These are phyloP conservation scores for Melampsora larici-populina DNA, from an alignment of 1,284 basidiomycete species.

Conservation along the genomic window DNA sequence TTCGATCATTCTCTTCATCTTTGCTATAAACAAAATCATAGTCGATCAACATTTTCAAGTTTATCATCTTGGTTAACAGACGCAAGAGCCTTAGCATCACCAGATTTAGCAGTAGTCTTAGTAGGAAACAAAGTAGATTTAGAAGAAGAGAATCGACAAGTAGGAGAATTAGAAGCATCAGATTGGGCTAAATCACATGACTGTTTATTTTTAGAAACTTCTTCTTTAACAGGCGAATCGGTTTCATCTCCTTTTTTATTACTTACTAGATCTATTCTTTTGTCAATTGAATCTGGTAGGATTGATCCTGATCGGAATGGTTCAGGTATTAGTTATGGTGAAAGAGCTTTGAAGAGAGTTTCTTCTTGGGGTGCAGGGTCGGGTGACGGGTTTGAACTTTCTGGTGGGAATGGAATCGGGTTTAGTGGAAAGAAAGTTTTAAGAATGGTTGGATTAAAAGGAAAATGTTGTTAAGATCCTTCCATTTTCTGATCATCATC, in stretches of 20 bases:
- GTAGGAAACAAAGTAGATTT: conserved; percentile 94
- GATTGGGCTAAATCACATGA: conserved; percentile 92
- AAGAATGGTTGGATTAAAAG: too few relatives aligned
- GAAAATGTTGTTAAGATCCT: too few relatives aligned
- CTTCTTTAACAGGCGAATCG: conserved; percentile 86
- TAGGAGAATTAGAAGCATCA: conserved; percentile 89
- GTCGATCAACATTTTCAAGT: conserved; percentile 66
- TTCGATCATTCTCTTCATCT: background rate
- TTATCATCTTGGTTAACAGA: conserved; percentile 85
- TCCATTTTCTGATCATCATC: too few relatives aligned
- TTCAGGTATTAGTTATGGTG: conserved; percentile 92
- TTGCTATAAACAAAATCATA: conserved; percentile 39
- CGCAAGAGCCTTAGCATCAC: conserved; percentile 77
- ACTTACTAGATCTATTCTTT: conserved; percentile 80
- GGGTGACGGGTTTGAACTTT: conserved; percentile 4
- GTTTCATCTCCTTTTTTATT: conserved; percentile 82
- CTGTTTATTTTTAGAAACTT: conserved; percentile 90
- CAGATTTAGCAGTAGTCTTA: conserved; percentile 81
- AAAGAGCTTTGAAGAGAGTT: conserved; percentile 79
- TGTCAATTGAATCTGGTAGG: conserved; percentile 85
- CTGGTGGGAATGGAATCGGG: too few relatives aligned
- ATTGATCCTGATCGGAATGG: conserved; percentile 90
- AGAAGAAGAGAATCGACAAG: conserved; percentile 81
- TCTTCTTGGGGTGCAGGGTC: conserved; percentile 58
- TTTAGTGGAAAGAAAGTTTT: too few relatives aligned